Conservation (phyloP, 257 asterid genomes). For the Catharanthus roseus region DNA sequence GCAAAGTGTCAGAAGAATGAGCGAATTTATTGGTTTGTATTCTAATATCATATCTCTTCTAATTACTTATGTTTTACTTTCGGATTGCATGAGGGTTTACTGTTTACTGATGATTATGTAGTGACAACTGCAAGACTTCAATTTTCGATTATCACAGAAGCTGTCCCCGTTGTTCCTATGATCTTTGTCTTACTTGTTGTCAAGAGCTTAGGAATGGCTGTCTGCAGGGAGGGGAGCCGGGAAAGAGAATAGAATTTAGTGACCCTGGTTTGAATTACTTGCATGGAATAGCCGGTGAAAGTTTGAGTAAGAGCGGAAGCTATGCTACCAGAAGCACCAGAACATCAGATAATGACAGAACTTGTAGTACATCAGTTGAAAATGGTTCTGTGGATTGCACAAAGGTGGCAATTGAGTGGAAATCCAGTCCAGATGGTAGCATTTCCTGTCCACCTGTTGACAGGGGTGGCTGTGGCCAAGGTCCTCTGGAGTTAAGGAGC, state of each 20-base stretch:
- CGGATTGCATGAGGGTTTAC: not conserved
- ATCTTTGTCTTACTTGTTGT: slow-evolving; percentile 78
- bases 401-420: slow-evolving; percentile 30
- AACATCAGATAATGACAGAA: not conserved
- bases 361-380: slow-evolving; percentile 20
- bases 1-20: not conserved
- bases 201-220: slow-evolving; percentile 63
- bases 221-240: slow-evolving; percentile 41
- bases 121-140: slow-evolving; percentile 9
- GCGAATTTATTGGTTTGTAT: slow-evolving; percentile 7
- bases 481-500: slow-evolving; percentile 32
- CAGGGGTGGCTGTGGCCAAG: slow-evolving; percentile 45
- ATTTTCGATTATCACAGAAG: slow-evolving; percentile 7
- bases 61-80: not conserved
- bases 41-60: not conserved
- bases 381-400: slow-evolving; percentile 11
- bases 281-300: slow-evolving; percentile 24
- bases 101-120: slow-evolving; percentile 7
- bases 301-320: slow-evolving; percentile 2
- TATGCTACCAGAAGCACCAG: not conserved
- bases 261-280: slow-evolving; percentile 34
- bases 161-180: slow-evolving; percentile 49
- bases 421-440: slow-evolving; percentile 31
- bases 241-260: slow-evolving; percentile 20
- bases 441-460: slow-evolving; percentile 45